phyloP scores from a whole-genome alignment of 176 grass and related monocot genomes.

The Chloris gayana region DNA sequence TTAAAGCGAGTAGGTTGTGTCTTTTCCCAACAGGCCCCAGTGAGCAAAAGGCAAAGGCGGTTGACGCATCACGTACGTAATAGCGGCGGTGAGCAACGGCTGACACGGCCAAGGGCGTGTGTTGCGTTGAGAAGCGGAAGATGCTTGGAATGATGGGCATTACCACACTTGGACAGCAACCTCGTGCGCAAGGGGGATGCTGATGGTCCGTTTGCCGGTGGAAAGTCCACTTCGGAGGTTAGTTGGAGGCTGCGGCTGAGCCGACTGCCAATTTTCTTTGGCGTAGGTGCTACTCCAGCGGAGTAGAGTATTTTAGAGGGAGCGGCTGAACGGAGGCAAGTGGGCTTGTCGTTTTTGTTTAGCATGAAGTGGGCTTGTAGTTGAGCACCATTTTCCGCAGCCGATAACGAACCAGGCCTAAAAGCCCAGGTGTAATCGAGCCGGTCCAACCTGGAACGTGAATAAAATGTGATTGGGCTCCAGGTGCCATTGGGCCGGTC shows the following conservation, averaged over 20 bases:
- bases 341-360: not conserved
- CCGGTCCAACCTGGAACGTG: not conserved
- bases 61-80: not conserved
- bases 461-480: not conserved
- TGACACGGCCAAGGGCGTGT: not conserved
- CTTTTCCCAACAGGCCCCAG: conserved; percentile 42
- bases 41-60: conserved; percentile 2
- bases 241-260: conserved; percentile 1
- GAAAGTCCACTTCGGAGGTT: conserved; percentile 26
- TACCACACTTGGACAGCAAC: not conserved
- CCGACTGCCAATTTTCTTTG: not conserved
- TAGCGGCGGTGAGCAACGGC: no score
- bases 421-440: not conserved
- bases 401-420: not conserved
- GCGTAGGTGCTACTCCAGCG: no score
- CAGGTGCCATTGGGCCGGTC: no score
- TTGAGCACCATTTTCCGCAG: not conserved
- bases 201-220: not conserved
- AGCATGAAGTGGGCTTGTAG: not conserved
- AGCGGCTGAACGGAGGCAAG: no score
- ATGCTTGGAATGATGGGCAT: conserved; percentile 27
- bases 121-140: not conserved
- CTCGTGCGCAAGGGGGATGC: not conserved
- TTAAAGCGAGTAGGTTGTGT: conserved; percentile 35
- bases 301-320: no score